A percentile compares a stretch with the other conserved stretches of the same genome.
Evolutionary conservation across 2,329 filamentous ascomycete genomes (phyloP).

Genomic region (Graphiopsis chlorocephala): DNA sequence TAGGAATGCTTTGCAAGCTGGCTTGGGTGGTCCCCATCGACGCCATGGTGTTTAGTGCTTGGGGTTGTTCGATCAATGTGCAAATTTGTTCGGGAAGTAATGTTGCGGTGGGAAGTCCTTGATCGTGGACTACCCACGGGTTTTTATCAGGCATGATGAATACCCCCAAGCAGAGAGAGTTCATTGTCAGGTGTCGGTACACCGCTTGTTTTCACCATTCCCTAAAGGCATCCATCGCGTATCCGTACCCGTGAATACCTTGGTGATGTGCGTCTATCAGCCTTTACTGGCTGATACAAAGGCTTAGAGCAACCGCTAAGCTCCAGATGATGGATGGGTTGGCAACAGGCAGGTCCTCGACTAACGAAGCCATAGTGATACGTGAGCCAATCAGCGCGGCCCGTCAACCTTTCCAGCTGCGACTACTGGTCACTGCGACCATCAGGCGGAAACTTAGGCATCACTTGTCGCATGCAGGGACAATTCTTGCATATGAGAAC

Average conservation of each 20-base stretch:
- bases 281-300: not conserved
- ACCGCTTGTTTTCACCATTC: not conserved
- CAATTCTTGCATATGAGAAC: not conserved
- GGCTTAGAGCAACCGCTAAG: not conserved
- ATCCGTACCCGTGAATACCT: not conserved
- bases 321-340: not conserved
- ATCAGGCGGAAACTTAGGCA: not conserved
- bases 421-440: not conserved
- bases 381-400: not conserved
- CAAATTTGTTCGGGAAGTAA: not conserved
- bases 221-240: not conserved
- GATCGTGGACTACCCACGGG: not conserved
- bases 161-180: not conserved
- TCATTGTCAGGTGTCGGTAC: not conserved
- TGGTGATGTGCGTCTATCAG: not conserved
- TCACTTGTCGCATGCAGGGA: not conserved
- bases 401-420: not conserved
- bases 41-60: not conserved
- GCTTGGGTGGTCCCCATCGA: not conserved
- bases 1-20: not conserved
- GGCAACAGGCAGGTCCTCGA: not conserved
- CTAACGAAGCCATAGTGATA: not conserved
- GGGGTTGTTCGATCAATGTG: not conserved
- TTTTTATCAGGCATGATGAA: not conserved
- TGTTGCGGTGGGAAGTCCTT: not conserved